Evolutionary conservation across 768 basidiomycete genomes (phyloP), one percentile per base, ranked within the genome.

Genomic region (Nidularia pulvinata): DNA sequence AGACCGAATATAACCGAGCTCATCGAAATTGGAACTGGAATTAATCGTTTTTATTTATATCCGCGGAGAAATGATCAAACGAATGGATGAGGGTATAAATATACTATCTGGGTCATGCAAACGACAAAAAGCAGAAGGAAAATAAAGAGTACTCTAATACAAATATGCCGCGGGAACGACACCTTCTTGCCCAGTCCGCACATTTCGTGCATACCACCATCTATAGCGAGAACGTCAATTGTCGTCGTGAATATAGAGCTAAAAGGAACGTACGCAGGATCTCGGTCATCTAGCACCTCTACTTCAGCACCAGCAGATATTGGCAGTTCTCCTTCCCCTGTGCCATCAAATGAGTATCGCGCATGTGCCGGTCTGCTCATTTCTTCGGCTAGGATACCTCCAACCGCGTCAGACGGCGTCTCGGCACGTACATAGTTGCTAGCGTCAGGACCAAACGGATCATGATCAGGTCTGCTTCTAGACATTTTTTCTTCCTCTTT

Each of bases 131-230:
- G 62, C 59, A 65, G 63, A 62, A 47, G 57, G 61, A 66, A 68
- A 66, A 58, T 56, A 63, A 68, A 61, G 65, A 65, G 65, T 58
- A 54, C 48, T 68, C 82, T 79, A 93, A 74, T 91, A 93, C 73
- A 93, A 77, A 79, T 95, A 98, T 53, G 92, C 85, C 42, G 93
- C 90, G 7, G 95, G 95, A 48, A 97, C 91, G 33, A 95, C 90
- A 10, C 95, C 95, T 71, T 95, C 92, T 48, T 77, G 81, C 7
- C 93, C 91, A 46, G 88, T 86, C 49, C 82, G 81, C 19, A 83
- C 73, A 67, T 95, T 91, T 33, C 93, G 83, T 49, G 88, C 91
- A 63, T 91, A 95, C 95, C 94, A 97, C 95, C 95, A 98, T 46
- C 94, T 94, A 55, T 50, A 48, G 51, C 49, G 52, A n/a, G n/a